phyloP scores from a whole-genome alignment of 2,329 filamentous ascomycete species.

The Rutstroemia sp. region DNA sequence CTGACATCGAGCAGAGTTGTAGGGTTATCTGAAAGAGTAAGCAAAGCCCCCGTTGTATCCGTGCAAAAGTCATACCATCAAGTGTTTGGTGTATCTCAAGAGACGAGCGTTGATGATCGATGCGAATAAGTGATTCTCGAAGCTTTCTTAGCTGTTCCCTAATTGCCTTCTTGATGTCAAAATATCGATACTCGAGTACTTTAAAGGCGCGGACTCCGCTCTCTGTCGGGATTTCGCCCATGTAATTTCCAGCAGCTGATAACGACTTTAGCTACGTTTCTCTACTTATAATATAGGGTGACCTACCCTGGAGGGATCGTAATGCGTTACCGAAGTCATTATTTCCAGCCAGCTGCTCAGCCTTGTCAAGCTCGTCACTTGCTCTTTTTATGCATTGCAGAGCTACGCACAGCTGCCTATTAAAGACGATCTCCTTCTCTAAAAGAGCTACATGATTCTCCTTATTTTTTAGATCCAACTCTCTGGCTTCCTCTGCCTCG shows the following conservation, averaged over 20 bases:
- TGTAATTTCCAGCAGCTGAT: slow-evolving; percentile 47
- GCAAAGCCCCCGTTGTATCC: not conserved
- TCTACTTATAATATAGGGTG: slow-evolving; percentile 20
- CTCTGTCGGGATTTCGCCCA: slow-evolving; percentile 53
- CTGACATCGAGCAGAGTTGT: slow-evolving; percentile 48
- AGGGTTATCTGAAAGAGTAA: slow-evolving; percentile 24
- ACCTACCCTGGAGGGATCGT: slow-evolving; percentile 45
- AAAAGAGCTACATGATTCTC: slow-evolving; percentile 52
- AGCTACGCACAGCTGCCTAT: slow-evolving; percentile 45
- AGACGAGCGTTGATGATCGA: slow-evolving; percentile 52
- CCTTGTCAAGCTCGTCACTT: slow-evolving; percentile 53
- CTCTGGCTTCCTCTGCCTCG: slow-evolving; percentile 51
- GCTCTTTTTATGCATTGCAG: slow-evolving; percentile 48
- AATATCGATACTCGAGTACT: slow-evolving; percentile 57
- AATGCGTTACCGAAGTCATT: slow-evolving; percentile 50
- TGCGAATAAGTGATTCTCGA: slow-evolving; percentile 62
- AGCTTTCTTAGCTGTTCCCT: slow-evolving; percentile 57
- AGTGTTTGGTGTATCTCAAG: slow-evolving; percentile 36
- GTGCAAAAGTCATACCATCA: slow-evolving; percentile 7
- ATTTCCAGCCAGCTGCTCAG: slow-evolving; percentile 50
- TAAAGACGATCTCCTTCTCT: slow-evolving; percentile 51
- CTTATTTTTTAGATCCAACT: slow-evolving; percentile 31
- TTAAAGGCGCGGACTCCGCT: slow-evolving; percentile 55
- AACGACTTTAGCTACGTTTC: slow-evolving; percentile 13
- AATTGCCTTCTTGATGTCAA: slow-evolving; percentile 59